Evolutionary conservation across 768 basidiomycete genomes (phyloP).

Genomic region (Rhodotorula diobovata): DNA sequence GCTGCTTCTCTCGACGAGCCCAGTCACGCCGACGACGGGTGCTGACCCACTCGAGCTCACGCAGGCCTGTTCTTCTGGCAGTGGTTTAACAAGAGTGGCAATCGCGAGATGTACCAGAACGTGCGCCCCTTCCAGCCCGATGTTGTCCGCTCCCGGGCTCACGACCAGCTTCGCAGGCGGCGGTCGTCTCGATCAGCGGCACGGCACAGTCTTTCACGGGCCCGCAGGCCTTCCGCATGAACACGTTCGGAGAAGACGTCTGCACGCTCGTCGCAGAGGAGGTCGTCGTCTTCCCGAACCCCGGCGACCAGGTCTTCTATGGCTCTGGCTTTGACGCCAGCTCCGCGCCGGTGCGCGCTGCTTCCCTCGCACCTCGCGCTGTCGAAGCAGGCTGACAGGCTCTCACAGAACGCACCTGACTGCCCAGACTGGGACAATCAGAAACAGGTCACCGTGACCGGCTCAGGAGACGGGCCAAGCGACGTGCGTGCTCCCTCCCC

Average conservation of each 20-base stretch:
- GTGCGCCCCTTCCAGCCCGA: neutral
- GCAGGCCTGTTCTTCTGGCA: slow-evolving; percentile 13
- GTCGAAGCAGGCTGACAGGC: no score
- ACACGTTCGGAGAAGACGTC: slow-evolving; percentile 17
- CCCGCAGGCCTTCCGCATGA: slow-evolving; percentile 13
- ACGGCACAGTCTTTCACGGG: slow-evolving; percentile 3
- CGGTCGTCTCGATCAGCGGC: slow-evolving; percentile 24
- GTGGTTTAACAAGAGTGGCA: slow-evolving; percentile 20
- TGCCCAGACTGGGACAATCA: slow-evolving; percentile 12
- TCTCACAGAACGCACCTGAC: neutral
- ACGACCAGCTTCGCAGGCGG: neutral
- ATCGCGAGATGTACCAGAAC: slow-evolving; percentile 24
- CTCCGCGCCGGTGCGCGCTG: neutral
- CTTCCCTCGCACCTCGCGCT: no score
- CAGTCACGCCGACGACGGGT: no score
- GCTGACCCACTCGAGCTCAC: neutral
- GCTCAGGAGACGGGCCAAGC: neutral
- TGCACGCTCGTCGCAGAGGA: slow-evolving; percentile 8
- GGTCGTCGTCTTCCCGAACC: slow-evolving; percentile 16
- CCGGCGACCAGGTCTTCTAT: slow-evolving; percentile 26
- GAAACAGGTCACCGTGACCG: slow-evolving; percentile 6
- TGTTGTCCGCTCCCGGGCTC: neutral
- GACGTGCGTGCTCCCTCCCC: neutral
- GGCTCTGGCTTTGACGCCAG: neutral
- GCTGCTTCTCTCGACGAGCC: neutral